Conservation (phyloP, 768 basidiomycete species). For the Macrolepiota dolichaula region DNA sequence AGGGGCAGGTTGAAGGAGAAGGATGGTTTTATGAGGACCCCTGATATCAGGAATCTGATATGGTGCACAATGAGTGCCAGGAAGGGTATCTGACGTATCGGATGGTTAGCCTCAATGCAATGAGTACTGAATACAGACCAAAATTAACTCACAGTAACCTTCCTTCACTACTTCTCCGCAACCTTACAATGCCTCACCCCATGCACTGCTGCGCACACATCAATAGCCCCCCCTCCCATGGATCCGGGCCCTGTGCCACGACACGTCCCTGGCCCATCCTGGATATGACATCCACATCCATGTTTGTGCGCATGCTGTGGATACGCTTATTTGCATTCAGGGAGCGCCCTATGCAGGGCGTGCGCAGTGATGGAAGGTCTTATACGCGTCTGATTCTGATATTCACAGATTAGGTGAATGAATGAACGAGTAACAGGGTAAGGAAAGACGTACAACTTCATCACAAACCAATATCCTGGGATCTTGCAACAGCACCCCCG, state of each 20-base stretch:
- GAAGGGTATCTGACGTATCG: too few relatives aligned
- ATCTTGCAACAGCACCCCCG: constrained; percentile 88
- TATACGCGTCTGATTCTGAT: constrained; percentile 91
- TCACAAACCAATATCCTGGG: constrained; percentile 97
- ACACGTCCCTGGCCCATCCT: constrained; percentile 90
- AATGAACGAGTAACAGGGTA: not conserved
- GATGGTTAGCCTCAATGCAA: too few relatives aligned
- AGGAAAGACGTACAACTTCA: constrained; percentile 74
- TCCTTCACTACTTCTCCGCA: too few relatives aligned
- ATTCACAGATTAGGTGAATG: constrained; percentile 49
- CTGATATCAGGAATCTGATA: too few relatives aligned
- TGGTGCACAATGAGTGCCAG: too few relatives aligned
- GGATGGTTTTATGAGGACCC: too few relatives aligned
- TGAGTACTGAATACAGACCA: too few relatives aligned
- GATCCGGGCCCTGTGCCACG: constrained; percentile 79
- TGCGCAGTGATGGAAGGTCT: constrained; percentile 93
- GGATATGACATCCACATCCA: constrained; percentile 93
- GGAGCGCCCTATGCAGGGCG: constrained; percentile 61
- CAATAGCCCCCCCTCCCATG: constrained; percentile 68
- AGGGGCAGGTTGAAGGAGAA: too few relatives aligned
- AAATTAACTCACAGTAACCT: too few relatives aligned
- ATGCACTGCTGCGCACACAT: constrained; percentile 91
- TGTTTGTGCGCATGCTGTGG: constrained; percentile 91
- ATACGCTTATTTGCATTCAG: constrained; percentile 74
- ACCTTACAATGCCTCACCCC: too few relatives aligned